Conservation (phyloP, 257 asterid genomes). For the Osmanthus fragrans region DNA sequence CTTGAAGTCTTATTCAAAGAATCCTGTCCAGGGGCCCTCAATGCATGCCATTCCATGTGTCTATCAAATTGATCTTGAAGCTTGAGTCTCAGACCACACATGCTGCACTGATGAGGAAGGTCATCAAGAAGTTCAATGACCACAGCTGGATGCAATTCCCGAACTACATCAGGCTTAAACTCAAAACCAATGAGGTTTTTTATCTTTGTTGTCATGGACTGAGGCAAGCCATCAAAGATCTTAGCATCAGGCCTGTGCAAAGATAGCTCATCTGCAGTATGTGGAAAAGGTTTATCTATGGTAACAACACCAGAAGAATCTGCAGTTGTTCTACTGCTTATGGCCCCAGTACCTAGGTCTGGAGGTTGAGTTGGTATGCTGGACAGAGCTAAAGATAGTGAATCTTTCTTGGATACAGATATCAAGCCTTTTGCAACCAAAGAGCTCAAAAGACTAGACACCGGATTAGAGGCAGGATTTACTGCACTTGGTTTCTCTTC, state of each 20-base stretch:
- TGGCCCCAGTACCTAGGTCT: slow-evolving; percentile 40
- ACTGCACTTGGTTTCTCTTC: slow-evolving; percentile 37
- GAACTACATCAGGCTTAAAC: slow-evolving; percentile 63
- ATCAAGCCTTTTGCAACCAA: slow-evolving; percentile 80
- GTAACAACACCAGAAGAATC: slow-evolving; percentile 42
- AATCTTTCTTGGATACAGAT: slow-evolving; percentile 56
- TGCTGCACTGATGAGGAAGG: slow-evolving; percentile 59
- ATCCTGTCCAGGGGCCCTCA: slow-evolving; percentile 37
- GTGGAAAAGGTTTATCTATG: slow-evolving; percentile 31
- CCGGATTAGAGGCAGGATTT: slow-evolving; percentile 54
- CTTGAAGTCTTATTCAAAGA: slow-evolving; percentile 44
- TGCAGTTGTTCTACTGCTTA: slow-evolving; percentile 36
- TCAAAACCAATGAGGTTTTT: slow-evolving; percentile 65
- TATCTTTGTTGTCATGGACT: slow-evolving; percentile 32
- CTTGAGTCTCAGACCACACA: slow-evolving; percentile 66
- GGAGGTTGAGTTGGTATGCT: slow-evolving; percentile 35
- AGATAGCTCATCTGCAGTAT: slow-evolving; percentile 32
- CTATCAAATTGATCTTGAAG: slow-evolving; percentile 57
- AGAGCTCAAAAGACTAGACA: slow-evolving; percentile 78
- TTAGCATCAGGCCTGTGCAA: slow-evolving; percentile 29
- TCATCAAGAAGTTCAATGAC: slow-evolving; percentile 60
- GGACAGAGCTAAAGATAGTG: slow-evolving; percentile 30
- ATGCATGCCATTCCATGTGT: slow-evolving; percentile 84
- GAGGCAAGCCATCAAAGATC: slow-evolving; percentile 33
- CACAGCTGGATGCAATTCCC: slow-evolving; percentile 62